Base-by-base conservation (phyloP, 2,329 filamentous ascomycete genomes). In the Aspergillus ruber region DNA sequence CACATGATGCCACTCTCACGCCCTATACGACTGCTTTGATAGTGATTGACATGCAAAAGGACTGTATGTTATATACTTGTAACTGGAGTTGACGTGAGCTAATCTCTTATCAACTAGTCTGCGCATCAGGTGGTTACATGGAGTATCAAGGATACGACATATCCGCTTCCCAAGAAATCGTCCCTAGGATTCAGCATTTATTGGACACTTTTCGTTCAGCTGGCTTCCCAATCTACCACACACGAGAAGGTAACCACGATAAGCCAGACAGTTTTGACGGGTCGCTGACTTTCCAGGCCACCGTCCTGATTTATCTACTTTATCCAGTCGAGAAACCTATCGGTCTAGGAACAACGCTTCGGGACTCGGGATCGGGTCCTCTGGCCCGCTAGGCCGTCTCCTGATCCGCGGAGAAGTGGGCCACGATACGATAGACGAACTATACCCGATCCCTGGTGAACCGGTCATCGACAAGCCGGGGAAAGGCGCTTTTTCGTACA, bases 321-420 rank as follows among this genome's bases (percentile, higher is more conserved):
- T 83, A 0, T 76, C 77, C 0, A 66, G 69, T 9, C 68, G 80
- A n/a, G 80, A 83, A 57, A 61, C 60, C 2, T 74, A 73, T 43
- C 73, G 80, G 3, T 79, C 75, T 36, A 67, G 67, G 10, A 77
- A 81, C 48, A 80, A 80, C 52, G 54, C 69, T 4, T 70, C 71
- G 0, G 69, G 72, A 6, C 55, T 77, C n/a, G 75, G 75, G 0
- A 81, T 82, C 41, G 74, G 72, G 3, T 71, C 74, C 9, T 62
- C 51, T 12, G 80, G 80, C 0, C 79, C 79, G 1, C 61, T 82
- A 40, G 80, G 81, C 1, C 74, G 76, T n/a, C 70, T 83, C 2
- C 64, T 84, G 3, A 68, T 83, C 20, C 74, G 80, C 17, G 80
- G 81, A 1, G 76, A 82, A 55, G 56, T 66, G 18, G 81, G 81